Evolutionary conservation across 495 filamentous ascomycete species (phyloP).

Genomic region (Mytilinidion resinicola): DNA sequence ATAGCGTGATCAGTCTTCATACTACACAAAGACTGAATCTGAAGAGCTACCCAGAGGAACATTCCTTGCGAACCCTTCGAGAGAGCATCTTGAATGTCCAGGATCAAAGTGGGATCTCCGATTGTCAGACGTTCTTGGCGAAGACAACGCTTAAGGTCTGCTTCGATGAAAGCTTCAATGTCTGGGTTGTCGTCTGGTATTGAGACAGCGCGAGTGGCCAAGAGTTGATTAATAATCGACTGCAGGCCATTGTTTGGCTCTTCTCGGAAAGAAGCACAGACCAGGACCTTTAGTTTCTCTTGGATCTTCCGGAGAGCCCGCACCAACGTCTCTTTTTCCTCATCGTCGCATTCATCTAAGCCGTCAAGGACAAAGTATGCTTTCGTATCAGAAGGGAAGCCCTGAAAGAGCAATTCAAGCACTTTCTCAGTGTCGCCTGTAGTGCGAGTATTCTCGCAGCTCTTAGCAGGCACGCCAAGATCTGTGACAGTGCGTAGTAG

Average conservation of each 20-base stretch:
- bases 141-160: slow-evolving; percentile 33
- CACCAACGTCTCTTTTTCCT: slow-evolving; percentile 25
- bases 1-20: slow-evolving; percentile 41
- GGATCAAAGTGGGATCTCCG: slow-evolving; percentile 35
- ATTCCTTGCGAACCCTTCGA: slow-evolving; percentile 36
- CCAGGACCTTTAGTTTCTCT: slow-evolving; percentile 21
- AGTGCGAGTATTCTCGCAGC: too few species aligned
- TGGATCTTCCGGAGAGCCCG: slow-evolving; percentile 27
- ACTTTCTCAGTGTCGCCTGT: slow-evolving; percentile 29
- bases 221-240: slow-evolving; percentile 16
- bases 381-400: slow-evolving; percentile 18
- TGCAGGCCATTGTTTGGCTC: slow-evolving; percentile 26
- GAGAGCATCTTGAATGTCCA: slow-evolving; percentile 36
- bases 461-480: slow-evolving; percentile 6
- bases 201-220: slow-evolving; percentile 12
- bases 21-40: slow-evolving; percentile 38
- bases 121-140: slow-evolving; percentile 32
- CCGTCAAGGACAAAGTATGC: slow-evolving; percentile 39
- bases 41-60: slow-evolving; percentile 46
- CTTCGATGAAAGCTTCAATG: slow-evolving; percentile 37
- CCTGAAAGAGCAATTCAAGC: slow-evolving; percentile 17
- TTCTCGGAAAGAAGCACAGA: slow-evolving; percentile 34
- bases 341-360: slow-evolving; percentile 35
- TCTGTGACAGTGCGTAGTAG: slow-evolving; percentile 25
- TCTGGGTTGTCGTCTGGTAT: slow-evolving; percentile 40